These are phyloP conservation scores for Golubevia pallescens DNA, from an alignment of 1,284 basidiomycete genomes.

Conservation along the genomic window DNA sequence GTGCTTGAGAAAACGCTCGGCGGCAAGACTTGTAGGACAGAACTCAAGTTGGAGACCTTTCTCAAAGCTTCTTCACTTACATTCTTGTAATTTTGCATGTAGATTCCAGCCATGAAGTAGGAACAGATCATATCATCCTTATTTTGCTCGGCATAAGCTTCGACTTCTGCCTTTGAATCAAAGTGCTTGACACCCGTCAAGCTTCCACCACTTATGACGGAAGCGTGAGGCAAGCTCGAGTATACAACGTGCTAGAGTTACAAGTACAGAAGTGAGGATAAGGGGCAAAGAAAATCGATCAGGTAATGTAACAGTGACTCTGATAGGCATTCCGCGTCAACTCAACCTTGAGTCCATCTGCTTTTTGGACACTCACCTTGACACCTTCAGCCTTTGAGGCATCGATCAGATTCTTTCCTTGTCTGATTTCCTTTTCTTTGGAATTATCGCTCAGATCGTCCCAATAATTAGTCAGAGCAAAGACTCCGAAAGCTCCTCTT, in stretches of 20 bases:
- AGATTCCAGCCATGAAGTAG: slow-evolving; percentile 24
- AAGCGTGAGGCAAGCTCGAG: slow-evolving; percentile 22
- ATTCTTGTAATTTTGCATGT: slow-evolving; percentile 16
- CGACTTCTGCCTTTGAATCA: slow-evolving; percentile 32
- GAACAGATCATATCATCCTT: slow-evolving; percentile 14
- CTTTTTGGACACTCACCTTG: neutral
- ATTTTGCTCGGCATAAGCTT: slow-evolving; percentile 21
- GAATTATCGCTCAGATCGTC: slow-evolving; percentile 7
- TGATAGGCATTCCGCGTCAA: too few species aligned
- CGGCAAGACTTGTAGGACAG: too few species aligned
- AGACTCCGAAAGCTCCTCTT: slow-evolving; percentile 21
- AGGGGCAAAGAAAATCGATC: too few species aligned
- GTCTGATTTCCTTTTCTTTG: slow-evolving; percentile 22
- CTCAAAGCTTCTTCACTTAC: too few species aligned
- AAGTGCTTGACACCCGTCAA: slow-evolving; percentile 22
- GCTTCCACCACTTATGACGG: slow-evolving; percentile 19
- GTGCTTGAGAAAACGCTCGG: too few species aligned
- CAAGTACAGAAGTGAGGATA: too few species aligned
- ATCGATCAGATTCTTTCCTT: slow-evolving; percentile 26
- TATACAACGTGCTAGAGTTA: slow-evolving; percentile 21
- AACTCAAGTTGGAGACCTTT: too few species aligned
- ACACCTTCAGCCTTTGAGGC: slow-evolving; percentile 21
- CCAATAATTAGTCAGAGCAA: slow-evolving; percentile 35
- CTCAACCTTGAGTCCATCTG: too few species aligned
- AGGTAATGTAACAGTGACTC: too few species aligned